Evolutionary conservation across 2,329 filamentous ascomycete genomes (phyloP).

Genomic region (Microdochium paspali): DNA sequence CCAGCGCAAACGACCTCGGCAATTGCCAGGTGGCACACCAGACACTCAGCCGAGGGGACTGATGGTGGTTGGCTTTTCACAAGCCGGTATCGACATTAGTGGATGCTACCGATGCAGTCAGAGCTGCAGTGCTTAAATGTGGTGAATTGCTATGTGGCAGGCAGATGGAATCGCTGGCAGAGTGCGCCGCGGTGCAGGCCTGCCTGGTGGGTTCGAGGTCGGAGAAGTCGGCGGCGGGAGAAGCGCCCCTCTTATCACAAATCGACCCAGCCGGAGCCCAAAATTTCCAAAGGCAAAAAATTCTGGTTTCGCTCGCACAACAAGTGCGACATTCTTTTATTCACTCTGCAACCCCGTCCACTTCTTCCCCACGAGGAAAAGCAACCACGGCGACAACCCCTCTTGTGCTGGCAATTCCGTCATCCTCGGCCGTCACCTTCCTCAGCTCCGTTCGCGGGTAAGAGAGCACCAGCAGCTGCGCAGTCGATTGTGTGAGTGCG

Average conservation of each 20-base stretch:
- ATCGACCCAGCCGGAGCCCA: neutral
- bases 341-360: neutral
- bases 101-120: no score
- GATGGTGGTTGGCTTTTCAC: no score
- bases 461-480: neutral
- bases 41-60: no score
- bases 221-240: neutral
- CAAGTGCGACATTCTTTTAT: neutral
- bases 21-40: no score
- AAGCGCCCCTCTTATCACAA: slow-evolving; percentile 1
- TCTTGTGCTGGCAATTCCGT: neutral
- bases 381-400: neutral
- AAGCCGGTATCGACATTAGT: no score
- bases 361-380: neutral
- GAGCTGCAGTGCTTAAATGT: no score
- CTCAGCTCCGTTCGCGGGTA: neutral
- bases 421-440: neutral
- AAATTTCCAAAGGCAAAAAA: slow-evolving; percentile 1
- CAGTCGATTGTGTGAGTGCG: neutral
- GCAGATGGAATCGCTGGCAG: no score
- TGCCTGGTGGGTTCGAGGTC: neutral
- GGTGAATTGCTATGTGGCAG: no score
- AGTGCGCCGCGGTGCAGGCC: no score
- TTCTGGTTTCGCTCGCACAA: slow-evolving; percentile 1
- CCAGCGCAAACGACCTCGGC: no score